Evolutionary conservation across 805 yeast genomes (phyloP).

Genomic region (Starmerella khaoyaiensis): DNA sequence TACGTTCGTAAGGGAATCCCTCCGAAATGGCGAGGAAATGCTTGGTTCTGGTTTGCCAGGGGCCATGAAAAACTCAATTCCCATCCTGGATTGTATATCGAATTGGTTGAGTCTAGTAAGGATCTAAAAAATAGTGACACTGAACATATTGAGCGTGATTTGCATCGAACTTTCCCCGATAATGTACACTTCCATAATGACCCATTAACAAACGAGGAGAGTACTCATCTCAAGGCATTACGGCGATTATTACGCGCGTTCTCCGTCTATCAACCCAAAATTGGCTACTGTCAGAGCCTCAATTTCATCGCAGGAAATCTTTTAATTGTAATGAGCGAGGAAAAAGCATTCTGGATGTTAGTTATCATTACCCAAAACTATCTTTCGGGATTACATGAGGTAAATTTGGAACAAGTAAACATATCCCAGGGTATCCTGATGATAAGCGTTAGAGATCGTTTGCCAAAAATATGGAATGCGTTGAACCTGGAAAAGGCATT

Average conservation of each 20-base stretch:
- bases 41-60: slow-evolving; percentile 90
- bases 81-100: slow-evolving; percentile 62
- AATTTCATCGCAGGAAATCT: slow-evolving; percentile 84
- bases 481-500: slow-evolving; percentile 34
- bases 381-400: slow-evolving; percentile 83
- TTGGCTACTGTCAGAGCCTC: slow-evolving; percentile 92
- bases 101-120: slow-evolving; percentile 46
- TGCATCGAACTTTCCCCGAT: slow-evolving; percentile 91
- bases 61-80: slow-evolving; percentile 63
- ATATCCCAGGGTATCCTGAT: slow-evolving; percentile 88
- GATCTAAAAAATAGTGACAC: slow-evolving; percentile 55
- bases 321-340: slow-evolving; percentile 77
- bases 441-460: slow-evolving; percentile 69
- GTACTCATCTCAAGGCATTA: slow-evolving; percentile 35
- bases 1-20: slow-evolving; percentile 87
- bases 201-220: slow-evolving; percentile 32
- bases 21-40: slow-evolving; percentile 92
- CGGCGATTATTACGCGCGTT: slow-evolving; percentile 75
- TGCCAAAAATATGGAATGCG: slow-evolving; percentile 68
- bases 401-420: slow-evolving; percentile 84
- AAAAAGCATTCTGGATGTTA: slow-evolving; percentile 88
- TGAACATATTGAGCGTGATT: slow-evolving; percentile 86
- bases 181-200: slow-evolving; percentile 60
- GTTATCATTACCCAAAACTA: slow-evolving; percentile 76
- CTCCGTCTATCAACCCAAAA: slow-evolving; percentile 71